phyloP scores from a whole-genome alignment of 352 stramenopile species.

The Globisporangium yorkense region DNA sequence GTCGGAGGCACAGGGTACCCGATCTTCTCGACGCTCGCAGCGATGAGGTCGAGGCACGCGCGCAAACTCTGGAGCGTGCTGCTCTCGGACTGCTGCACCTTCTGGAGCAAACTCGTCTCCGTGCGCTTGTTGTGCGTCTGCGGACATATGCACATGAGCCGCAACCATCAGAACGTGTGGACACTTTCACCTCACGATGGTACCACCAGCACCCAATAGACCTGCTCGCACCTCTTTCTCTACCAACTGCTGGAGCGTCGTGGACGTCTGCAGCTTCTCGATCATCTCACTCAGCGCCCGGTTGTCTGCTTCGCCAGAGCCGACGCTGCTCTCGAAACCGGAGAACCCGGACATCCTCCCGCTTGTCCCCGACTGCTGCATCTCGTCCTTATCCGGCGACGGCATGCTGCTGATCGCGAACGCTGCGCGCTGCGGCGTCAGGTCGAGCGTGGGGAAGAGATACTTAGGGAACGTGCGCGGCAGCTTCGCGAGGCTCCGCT shows the following conservation, averaged over 20 bases:
- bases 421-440: conserved; percentile 18
- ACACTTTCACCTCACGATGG: too few species aligned
- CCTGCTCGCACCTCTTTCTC: conserved; percentile 21
- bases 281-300: conserved; percentile 12
- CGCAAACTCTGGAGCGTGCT: conserved; percentile 37
- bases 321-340: background rate
- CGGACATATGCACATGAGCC: background rate
- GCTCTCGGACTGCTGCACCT: conserved; percentile 28
- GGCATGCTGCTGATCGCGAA: conserved; percentile 30
- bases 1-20: conserved; percentile 41
- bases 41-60: conserved; percentile 32
- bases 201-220: background rate
- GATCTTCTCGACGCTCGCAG: conserved; percentile 34
- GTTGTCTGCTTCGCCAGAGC: background rate
- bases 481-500: conserved; percentile 47
- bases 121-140: conserved; percentile 32
- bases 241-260: conserved; percentile 37
- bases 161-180: background rate
- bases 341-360: background rate
- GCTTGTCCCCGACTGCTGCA: conserved; percentile 2
- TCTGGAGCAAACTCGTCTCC: conserved; percentile 18
- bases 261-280: conserved; percentile 22
- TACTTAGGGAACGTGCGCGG: conserved; percentile 45
- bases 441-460: conserved; percentile 55
- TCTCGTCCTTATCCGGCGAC: conserved; percentile 24